Evolutionary conservation across 805 yeast species (phyloP).

Genomic region (Saccharomycopsis sp.): DNA sequence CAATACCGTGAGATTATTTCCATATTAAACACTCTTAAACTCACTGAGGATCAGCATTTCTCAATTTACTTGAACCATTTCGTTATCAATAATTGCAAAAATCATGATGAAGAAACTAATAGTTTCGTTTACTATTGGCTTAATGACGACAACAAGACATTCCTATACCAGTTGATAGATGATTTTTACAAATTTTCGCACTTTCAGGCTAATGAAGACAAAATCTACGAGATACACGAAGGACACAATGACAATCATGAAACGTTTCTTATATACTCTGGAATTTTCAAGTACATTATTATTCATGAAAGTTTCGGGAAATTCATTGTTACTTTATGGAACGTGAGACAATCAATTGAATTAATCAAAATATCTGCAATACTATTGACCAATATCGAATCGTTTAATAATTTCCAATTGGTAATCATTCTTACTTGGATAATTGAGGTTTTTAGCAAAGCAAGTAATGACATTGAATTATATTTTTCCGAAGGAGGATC

Average conservation of each 20-base stretch:
- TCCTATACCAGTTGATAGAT: not conserved
- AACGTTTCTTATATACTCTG: constrained; percentile 24
- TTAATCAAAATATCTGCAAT: constrained; percentile 30
- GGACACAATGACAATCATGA: constrained; percentile 5
- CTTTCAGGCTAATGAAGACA: constrained; percentile 6
- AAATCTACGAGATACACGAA: constrained; percentile 20
- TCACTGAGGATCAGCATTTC: not conserved
- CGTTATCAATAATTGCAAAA: constrained; percentile 6
- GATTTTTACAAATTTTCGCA: not conserved
- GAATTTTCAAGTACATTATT: constrained; percentile 24
- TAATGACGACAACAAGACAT: constrained; percentile 11
- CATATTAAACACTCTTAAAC: not conserved
- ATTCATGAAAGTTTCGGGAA: constrained; percentile 31
- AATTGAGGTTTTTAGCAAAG: constrained; percentile 2
- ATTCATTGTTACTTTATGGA: constrained; percentile 23
- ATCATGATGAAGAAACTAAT: constrained; percentile 10
- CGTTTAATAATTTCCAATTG: constrained; percentile 4
- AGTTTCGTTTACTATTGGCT: constrained; percentile 23
- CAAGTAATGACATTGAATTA: not conserved
- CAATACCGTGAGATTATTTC: not conserved
- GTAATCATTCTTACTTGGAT: constrained; percentile 14
- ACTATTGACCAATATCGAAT: constrained; percentile 28
- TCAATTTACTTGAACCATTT: constrained; percentile 16
- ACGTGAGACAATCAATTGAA: constrained; percentile 10
- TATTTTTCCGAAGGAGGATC: constrained; percentile 1